A percentile compares a stretch with the other conserved stretches of the same genome.
phyloP scores from a whole-genome alignment of 495 filamentous ascomycete species.

The Penicillium daleae region DNA sequence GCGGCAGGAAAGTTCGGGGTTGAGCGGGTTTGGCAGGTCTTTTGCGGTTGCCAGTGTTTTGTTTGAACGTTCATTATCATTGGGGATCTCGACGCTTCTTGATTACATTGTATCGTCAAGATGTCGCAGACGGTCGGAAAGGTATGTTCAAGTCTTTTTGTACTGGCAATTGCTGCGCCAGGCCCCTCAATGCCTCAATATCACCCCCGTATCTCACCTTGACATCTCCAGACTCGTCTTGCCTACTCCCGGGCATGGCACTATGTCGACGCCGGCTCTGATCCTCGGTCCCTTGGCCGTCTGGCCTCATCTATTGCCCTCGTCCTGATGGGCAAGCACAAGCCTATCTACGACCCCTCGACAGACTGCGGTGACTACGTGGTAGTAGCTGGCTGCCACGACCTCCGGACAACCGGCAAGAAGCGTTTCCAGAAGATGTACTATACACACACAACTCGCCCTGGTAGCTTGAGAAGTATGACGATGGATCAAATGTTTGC shows the following conservation, averaged over 20 bases:
- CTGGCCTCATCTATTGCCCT: conserved; percentile 89
- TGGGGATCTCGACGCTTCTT: not conserved
- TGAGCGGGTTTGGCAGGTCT: conserved; percentile 16
- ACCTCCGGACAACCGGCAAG: conserved; percentile 85
- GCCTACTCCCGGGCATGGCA: conserved; percentile 98
- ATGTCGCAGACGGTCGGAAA: conserved; percentile 55
- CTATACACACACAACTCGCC: conserved; percentile 89
- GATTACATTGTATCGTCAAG: conserved; percentile 14
- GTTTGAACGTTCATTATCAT: not conserved
- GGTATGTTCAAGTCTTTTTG: conserved; percentile 27
- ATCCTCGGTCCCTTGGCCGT: conserved; percentile 68
- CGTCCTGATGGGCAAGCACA: conserved; percentile 98
- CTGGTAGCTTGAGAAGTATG: conserved; percentile 82
- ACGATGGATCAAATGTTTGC: conserved; percentile 94
- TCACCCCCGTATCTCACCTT: conserved; percentile 10
- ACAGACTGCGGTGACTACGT: conserved; percentile 99
- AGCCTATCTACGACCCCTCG: conserved; percentile 93
- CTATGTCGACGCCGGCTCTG: conserved; percentile 71
- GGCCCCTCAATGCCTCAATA: not conserved
- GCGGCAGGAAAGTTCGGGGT: conserved; percentile 26
- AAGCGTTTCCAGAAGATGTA: conserved; percentile 94
- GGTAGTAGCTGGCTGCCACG: conserved; percentile 84
- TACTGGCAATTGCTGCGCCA: not conserved
- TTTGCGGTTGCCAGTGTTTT: conserved; percentile 3
- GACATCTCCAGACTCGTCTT: conserved; percentile 75